phyloP scores from a whole-genome alignment of 208 protist species.

The Trypanosoma brucei region DNA sequence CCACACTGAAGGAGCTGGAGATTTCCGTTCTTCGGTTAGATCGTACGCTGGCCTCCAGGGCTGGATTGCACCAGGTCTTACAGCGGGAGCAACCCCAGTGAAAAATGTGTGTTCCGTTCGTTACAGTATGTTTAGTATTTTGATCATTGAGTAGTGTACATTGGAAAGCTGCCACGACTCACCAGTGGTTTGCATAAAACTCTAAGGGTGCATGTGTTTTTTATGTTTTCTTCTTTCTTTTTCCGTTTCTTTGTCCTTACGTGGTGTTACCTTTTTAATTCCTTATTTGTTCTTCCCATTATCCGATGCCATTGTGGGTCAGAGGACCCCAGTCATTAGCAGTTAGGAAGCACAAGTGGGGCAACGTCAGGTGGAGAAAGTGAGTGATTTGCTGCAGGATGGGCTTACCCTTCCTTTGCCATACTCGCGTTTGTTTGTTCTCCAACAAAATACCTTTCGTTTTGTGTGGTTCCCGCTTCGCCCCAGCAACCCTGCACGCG shows the following conservation, averaged over 20 bases:
- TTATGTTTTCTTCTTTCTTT: neutral
- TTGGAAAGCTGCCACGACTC: neutral
- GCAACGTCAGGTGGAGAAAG: neutral
- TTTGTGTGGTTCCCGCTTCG: constrained; percentile 25
- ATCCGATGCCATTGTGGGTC: neutral
- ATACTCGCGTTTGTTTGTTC: constrained; percentile 6
- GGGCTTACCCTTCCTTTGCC: neutral
- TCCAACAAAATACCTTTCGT: constrained; percentile 25
- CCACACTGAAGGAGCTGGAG: no score
- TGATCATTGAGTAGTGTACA: neutral
- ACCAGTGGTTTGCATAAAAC: neutral
- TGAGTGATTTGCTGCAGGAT: neutral
- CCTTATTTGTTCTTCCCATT: constrained; percentile 8
- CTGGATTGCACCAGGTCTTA: no score
- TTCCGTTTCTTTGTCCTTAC: neutral
- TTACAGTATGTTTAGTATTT: no score
- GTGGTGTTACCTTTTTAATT: neutral
- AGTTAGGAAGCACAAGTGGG: neutral
- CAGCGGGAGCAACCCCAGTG: no score
- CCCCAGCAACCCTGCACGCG: constrained; percentile 8
- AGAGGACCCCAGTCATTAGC: neutral
- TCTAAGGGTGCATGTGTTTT: neutral
- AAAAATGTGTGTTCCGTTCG: no score
- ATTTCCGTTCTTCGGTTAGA: no score
- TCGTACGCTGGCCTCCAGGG: no score